Base-by-base conservation (phyloP, 2,329 filamentous ascomycete genomes). In the Calonectria pseudoreteaudii region DNA sequence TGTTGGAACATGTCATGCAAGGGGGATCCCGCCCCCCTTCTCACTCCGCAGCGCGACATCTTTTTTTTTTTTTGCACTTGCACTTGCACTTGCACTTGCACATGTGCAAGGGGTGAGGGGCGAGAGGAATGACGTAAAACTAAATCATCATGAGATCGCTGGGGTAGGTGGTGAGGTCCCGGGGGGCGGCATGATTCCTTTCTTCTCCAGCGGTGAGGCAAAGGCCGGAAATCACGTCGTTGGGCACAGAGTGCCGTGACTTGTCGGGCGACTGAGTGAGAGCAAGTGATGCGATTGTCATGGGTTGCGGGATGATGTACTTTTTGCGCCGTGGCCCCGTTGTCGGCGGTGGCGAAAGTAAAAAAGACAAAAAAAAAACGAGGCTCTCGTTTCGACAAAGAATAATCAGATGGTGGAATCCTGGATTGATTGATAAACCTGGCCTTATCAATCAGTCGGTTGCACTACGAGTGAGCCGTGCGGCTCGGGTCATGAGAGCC, bases 401-500 rank as follows among this genome's bases (percentile, higher is more conserved):
- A 18, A 30, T 47, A 30, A 64, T 44, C 60, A 44, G 60, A 41
- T 47, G 60, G 50, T 31, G 31, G 50, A 28, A 16, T 20, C 41
- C 11, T 28, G 36, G 26, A 1, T 3, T 34, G 60, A 65, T 65
- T 65, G 60, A 65, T 65, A 65, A 41, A 41, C 16, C 20, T 20
- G 10, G 28, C 23, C 28, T 65, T 65, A 65, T 65, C 60, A 65
- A 65, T 65, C 60, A 65, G 60, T 49, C 28, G 23, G 56, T 62
- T 62, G 56, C 56, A 62, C 56, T 62, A 28, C 38, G 0, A 26
- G 34, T 41, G 34, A 28, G 34, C 56, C 56, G 56, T 60, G 56
- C 56, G 60, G 60, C 36, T 26, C 60, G 41, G 60, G 60, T 47
- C 38, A 47, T 30, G 28, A 47, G 16, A 14, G 38, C 58, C 58